Base-by-base conservation (phyloP, 1,284 basidiomycete species). In the Hymenochaete sp. region DNA sequence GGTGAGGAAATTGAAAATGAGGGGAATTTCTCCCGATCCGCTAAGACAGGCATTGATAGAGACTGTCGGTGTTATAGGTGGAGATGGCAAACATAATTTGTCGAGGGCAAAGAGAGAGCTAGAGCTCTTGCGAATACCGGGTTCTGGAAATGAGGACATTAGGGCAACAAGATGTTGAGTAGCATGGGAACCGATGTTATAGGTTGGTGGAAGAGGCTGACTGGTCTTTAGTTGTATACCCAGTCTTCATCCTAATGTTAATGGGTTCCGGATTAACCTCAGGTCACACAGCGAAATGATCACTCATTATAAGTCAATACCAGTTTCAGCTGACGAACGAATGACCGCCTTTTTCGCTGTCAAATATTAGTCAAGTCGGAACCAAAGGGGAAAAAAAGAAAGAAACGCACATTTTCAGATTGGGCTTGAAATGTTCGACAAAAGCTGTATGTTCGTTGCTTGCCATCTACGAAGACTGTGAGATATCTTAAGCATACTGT, bases 101-200 rank as follows among this genome's bases (percentile, higher is more conserved):
- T 44, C 38, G n/a, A 49, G 47, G 37, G 47, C 47, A 29, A 40
- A 42, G 24, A 49, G 21, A 9, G 47, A 49, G 38, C 47, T 49
- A 13, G 47, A 49, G 27, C 43, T 37, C 24, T 38, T 39, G 14
- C 42, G 47, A 26, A 38, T 39, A 9, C 40, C 22, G n/a, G 31
- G 2, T 16, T 27, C 10, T 14, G 24, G 25, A 37, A 16, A 29
- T n/a, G 19, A 19, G 14, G 32, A n/a, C 26, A 7, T 18, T 18
- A 16, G 39, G 39, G 39, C 16, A 29, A 18, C 25, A 26, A 28
- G 28, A 29, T 29, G 39, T 10, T 41, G 24, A 18, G 9, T 29
- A n/a, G 26, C 11, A 18, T 18, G 25, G 32, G 27, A 11, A 18
- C 39, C 10, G 24, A 19, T 16, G 25, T 27, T 29, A 41, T 41